A percentile compares a stretch with the other conserved stretches of the same genome.
Evolutionary conservation across 2,329 filamentous ascomycete species (phyloP).

Genomic region (Chrysosporium queenslandicum): DNA sequence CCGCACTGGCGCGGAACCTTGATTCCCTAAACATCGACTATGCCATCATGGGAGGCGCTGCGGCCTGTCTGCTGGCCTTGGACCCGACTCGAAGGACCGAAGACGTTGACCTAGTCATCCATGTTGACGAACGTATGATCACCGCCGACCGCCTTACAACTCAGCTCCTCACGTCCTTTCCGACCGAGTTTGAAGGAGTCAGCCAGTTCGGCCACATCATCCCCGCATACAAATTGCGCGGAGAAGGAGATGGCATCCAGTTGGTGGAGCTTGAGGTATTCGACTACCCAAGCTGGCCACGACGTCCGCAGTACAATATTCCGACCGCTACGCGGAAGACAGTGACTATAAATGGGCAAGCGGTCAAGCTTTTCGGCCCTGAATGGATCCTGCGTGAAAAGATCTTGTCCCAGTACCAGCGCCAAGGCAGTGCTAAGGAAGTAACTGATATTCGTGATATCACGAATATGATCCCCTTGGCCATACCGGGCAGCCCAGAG

Average conservation of each 20-base stretch:
- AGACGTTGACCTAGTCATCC: constrained; percentile 16
- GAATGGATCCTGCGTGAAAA: constrained; percentile 21
- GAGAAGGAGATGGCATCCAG: not conserved
- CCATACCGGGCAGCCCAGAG: constrained; percentile 14
- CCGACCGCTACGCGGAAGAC: constrained; percentile 11
- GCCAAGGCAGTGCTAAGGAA: constrained; percentile 17
- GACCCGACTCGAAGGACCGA: constrained; percentile 7
- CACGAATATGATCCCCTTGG: constrained; percentile 9
- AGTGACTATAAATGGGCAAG: constrained; percentile 13
- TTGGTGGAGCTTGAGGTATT: constrained; percentile 15
- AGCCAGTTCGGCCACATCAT: constrained; percentile 15
- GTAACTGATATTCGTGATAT: constrained; percentile 16
- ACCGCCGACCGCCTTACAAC: constrained; percentile 13
- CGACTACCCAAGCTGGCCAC: constrained; percentile 16
- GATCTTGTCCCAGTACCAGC: constrained; percentile 19
- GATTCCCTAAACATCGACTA: constrained; percentile 15
- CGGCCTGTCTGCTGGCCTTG: constrained; percentile 1
- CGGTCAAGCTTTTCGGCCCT: constrained; percentile 16
- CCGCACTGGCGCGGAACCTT: constrained; percentile 11
- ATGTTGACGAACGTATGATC: constrained; percentile 16
- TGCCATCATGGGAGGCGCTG: constrained; percentile 15
- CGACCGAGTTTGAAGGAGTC: constrained; percentile 5
- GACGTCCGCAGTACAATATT: constrained; percentile 18
- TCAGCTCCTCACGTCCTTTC: constrained; percentile 10
- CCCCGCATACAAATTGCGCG: constrained; percentile 12